Evolutionary conservation across 257 asterid genomes (phyloP), one percentile per base, ranked within the genome.

Genomic region (Perilla frutescens): DNA sequence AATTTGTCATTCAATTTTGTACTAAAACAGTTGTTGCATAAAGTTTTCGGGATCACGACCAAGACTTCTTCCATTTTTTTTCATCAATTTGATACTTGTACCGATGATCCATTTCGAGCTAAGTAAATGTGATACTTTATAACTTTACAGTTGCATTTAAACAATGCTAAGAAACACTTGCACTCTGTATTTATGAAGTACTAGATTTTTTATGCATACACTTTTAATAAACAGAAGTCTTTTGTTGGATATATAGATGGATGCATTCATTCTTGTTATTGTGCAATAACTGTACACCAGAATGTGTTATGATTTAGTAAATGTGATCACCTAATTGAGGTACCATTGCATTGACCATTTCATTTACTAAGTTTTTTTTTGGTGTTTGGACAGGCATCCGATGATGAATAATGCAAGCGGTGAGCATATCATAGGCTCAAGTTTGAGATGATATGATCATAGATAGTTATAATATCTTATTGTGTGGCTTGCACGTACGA

Each of bases 321-420:
- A 76, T 76, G 65, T 49, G 49, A 55, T 75, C 70, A 60, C 65
- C 80, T 76, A 76, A 57, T 66, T 8, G 7, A 7, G 36, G 41
- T 20, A 20, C 26, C 34, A 39, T 67, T 36, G 45, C 26, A 14
- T 36, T 15, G 6, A 51, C 51, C 20, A 14, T 48, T 68, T 39
- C 1, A 37, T 53, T 6, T 68, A 39, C 10, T 54, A 54, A 54
- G 55, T 7, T 12, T 40, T 20, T 20, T 1, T 20, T 20, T 20
- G 26, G 26, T 20, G 26, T 20, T 20, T 20, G 26, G 26, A 20
- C 26, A 20, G 26, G 26, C 26, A 20, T 20, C 26, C 26, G 26
- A 20, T 20, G 26, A 20, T 20, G 26, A 20, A 20, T 20, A 20
- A 20, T 20, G 26, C 26, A 20, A 1, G 26, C 26, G 26, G 26